phyloP scores from a whole-genome alignment of 768 basidiomycete genomes.

The Lentinula sp. region DNA sequence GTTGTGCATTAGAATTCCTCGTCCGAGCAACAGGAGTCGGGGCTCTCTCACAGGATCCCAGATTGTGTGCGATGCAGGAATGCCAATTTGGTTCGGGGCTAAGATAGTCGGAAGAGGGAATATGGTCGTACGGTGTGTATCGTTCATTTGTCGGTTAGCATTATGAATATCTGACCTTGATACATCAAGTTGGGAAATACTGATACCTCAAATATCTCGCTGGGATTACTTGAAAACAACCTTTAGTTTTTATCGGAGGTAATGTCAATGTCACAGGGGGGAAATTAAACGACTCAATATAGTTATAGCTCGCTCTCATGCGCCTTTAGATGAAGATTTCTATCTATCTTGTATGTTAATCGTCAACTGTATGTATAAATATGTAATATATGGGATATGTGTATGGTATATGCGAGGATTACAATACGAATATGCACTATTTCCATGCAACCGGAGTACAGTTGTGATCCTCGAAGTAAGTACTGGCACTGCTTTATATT shows the following conservation, averaged over 20 bases:
- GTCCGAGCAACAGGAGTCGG: constrained; percentile 38
- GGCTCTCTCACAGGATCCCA: constrained; percentile 35
- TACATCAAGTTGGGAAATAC: not conserved
- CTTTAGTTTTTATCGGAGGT: not conserved
- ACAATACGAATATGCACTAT: not conserved
- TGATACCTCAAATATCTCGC: not conserved
- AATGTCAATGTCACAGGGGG: not conserved
- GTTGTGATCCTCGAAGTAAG: no score
- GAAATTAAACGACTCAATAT: not conserved
- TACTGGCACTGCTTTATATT: no score
- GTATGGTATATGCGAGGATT: no score
- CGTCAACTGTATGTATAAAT: not conserved
- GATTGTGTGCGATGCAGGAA: constrained; percentile 55
- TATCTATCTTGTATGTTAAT: not conserved
- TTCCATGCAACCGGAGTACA: no score
- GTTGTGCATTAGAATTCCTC: constrained; percentile 45
- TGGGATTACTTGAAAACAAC: not conserved
- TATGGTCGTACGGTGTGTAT: constrained; percentile 53
- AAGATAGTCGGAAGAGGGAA: constrained; percentile 53
- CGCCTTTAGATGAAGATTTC: not conserved
- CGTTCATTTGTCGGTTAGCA: not conserved
- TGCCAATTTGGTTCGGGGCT: constrained; percentile 55
- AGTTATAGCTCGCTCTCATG: not conserved
- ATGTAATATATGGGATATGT: not conserved
- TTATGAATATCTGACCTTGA: not conserved